Evolutionary conservation across 441 rosid genomes (phyloP).

Genomic region (Pelargonium citronellum): DNA sequence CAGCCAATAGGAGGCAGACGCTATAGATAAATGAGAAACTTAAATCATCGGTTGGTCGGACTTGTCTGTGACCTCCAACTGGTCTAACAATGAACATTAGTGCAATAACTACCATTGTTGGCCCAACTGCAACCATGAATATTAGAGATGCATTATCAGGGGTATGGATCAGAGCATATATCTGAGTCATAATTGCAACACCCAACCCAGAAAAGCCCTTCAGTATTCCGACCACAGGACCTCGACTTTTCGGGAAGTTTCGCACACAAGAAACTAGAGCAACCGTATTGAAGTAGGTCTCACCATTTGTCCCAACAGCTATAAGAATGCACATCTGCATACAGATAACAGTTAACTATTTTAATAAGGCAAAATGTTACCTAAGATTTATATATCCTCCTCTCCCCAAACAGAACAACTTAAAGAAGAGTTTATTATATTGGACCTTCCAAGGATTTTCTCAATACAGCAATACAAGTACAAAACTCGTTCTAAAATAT

Average conservation of each 20-base stretch:
- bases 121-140: constrained; percentile 94
- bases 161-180: constrained; percentile 62
- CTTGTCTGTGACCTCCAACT: constrained; percentile 84
- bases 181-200: constrained; percentile 91
- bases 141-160: constrained; percentile 74
- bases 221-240: constrained; percentile 92
- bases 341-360: constrained; percentile 13
- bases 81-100: constrained; percentile 87
- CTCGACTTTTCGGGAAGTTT: constrained; percentile 91
- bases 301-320: constrained; percentile 83
- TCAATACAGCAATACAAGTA: background rate
- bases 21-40: constrained; percentile 68
- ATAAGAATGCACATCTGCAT: constrained; percentile 84
- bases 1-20: constrained; percentile 72
- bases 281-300: constrained; percentile 90
- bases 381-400: background rate
- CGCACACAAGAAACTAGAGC: constrained; percentile 89
- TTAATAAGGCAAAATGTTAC: constrained; percentile 9
- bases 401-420: background rate
- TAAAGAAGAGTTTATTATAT: background rate
- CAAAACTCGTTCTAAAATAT: background rate
- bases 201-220: constrained; percentile 96
- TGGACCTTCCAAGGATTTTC: background rate
- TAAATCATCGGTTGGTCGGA: constrained; percentile 51
- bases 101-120: constrained; percentile 61